A percentile compares a stretch with the other conserved stretches of the same genome.
These are phyloP conservation scores for Geotrichum carabidarum DNA, from an alignment of 1,139 yeast species.

Conservation along the genomic window DNA sequence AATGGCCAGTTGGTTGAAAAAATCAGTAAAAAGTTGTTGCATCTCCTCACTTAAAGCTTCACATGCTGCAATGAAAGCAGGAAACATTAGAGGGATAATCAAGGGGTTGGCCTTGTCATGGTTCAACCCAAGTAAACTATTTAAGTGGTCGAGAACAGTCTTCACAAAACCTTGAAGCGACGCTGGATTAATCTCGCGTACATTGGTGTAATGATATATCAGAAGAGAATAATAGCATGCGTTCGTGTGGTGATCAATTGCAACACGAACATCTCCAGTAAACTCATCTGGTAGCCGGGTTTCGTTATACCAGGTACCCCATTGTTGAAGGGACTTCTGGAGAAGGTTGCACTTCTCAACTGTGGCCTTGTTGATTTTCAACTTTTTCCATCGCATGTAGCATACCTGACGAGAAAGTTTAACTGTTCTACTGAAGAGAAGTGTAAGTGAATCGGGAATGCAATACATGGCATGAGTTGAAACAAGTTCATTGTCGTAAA, in stretches of 20 bases:
- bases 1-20: slow-evolving; percentile 77
- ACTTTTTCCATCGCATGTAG: slow-evolving; percentile 40
- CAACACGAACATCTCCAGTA: slow-evolving; percentile 45
- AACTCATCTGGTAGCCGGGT: slow-evolving; percentile 26
- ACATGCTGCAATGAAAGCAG: slow-evolving; percentile 85
- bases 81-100: slow-evolving; percentile 80
- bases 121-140: slow-evolving; percentile 52
- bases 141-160: slow-evolving; percentile 59
- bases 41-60: slow-evolving; percentile 57
- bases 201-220: slow-evolving; percentile 69
- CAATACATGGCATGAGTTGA: slow-evolving; percentile 83
- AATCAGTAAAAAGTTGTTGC: slow-evolving; percentile 63
- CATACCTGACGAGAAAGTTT: slow-evolving; percentile 58
- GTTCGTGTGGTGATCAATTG: slow-evolving; percentile 75
- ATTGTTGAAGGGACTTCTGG: slow-evolving; percentile 49
- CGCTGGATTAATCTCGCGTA: slow-evolving; percentile 50
- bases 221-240: slow-evolving; percentile 72
- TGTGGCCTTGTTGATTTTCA: slow-evolving; percentile 43
- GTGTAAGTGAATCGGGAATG: slow-evolving; percentile 71
- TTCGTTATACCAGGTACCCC: slow-evolving; percentile 47
- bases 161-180: slow-evolving; percentile 57
- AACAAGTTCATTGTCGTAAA: slow-evolving; percentile 41
- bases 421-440: slow-evolving; percentile 47
- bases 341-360: slow-evolving; percentile 46
- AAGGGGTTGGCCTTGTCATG: slow-evolving; percentile 49